These are phyloP conservation scores for Ajuga reptans DNA, from an alignment of 305 asterid genomes.

Conservation along the genomic window DNA sequence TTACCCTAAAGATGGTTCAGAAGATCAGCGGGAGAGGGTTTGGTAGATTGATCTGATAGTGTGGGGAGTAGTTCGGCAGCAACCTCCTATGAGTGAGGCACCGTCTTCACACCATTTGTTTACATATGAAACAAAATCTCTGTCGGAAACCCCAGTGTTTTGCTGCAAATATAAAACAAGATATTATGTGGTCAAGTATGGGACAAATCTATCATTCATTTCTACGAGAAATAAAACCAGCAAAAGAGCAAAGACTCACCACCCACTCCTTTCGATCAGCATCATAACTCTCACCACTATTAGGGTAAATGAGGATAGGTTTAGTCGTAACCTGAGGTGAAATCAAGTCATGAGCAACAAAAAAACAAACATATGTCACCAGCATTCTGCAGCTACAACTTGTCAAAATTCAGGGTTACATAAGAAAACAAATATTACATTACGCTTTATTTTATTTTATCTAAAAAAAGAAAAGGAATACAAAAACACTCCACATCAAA, in stretches of 20 bases:
- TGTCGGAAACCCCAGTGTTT: constrained; percentile 67
- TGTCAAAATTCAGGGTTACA: background rate
- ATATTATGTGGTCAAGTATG: too few species aligned
- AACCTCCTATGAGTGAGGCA: constrained; percentile 87
- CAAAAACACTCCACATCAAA: too few species aligned
- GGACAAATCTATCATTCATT: too few species aligned
- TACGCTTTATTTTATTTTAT: too few species aligned
- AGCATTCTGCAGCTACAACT: background rate
- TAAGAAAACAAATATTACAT: background rate
- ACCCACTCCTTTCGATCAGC: constrained; percentile 71
- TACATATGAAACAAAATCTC: constrained; percentile 64
- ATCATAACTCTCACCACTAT: constrained; percentile 88
- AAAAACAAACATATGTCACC: background rate
- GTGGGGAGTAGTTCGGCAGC: constrained; percentile 84
- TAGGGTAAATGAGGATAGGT: constrained; percentile 82
- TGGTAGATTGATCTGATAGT: constrained; percentile 52
- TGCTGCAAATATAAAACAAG: constrained; percentile 42
- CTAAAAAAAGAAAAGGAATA: too few species aligned
- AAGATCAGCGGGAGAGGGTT: constrained; percentile 34
- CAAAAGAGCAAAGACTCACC: constrained; percentile 36
- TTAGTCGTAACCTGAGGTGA: constrained; percentile 50
- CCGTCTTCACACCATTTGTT: constrained; percentile 83
- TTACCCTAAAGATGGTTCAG: constrained; percentile 17
- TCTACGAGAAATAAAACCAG: too few species aligned
- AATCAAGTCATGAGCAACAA: constrained; percentile 14